Percentiles rank a stretch among this genome's conserved stretches.
Conservation (phyloP, 345 rosid species). For the Conringia planisiliqua region DNA sequence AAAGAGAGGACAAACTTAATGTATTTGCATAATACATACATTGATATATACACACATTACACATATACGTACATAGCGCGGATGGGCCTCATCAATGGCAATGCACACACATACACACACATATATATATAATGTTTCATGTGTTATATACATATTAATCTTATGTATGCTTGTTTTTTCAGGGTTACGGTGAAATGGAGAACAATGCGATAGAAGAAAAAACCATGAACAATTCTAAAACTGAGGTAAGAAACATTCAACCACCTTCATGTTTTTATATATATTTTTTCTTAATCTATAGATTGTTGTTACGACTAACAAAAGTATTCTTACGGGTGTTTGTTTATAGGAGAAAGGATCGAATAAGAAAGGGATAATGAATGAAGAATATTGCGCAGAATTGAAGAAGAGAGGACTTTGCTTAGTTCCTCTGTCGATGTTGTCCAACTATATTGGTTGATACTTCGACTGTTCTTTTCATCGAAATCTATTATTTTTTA, state of each 20-base stretch:
- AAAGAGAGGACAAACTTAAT: not conserved
- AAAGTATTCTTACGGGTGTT: not conserved
- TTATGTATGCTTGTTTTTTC: not conserved
- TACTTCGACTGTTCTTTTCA: not conserved
- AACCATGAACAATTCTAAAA: not conserved
- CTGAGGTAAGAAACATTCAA: slow-evolving; percentile 20
- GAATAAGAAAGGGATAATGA: not conserved
- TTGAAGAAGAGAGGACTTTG: slow-evolving; percentile 65
- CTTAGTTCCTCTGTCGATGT: slow-evolving; percentile 59
- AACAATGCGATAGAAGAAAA: slow-evolving; percentile 9
- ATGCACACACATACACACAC: not conserved
- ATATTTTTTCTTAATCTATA: not conserved
- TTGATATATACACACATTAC: not conserved
- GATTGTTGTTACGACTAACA: not conserved
- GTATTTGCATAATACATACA: not conserved
- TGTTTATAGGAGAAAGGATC: slow-evolving; percentile 30
- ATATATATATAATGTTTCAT: not conserved
- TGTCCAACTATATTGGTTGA: slow-evolving; percentile 45
- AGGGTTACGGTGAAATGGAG: slow-evolving; percentile 41
- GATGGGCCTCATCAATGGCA: not conserved
- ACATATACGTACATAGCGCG: not conserved
- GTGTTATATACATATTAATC: not conserved
- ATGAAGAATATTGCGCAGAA: slow-evolving; percentile 38
- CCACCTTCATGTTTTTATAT: not conserved
- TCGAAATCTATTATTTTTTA: not conserved